Base-by-base conservation (phyloP, 331 rosid species). In the Quercus lobata region DNA sequence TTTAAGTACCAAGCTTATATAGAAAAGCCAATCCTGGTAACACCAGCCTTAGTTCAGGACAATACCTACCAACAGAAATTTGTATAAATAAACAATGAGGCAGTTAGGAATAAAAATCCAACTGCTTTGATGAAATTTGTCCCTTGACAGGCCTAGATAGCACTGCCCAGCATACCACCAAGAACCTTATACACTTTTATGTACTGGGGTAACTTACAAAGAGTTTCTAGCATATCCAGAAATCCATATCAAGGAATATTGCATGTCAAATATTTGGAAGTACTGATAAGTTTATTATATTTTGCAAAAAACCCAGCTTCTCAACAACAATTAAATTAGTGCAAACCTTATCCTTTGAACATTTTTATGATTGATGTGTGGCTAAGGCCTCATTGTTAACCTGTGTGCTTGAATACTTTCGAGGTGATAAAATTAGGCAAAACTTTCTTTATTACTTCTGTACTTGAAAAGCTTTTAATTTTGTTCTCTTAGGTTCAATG, bases 191-290 rank as follows among this genome's bases (percentile, higher is more conserved):
- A 49, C 70, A 60, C 53, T 78, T 72, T 16, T 46, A 6, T 8
- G 66, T 30, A 25, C 81, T 69, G 57, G 44, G 53, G 18, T 34
- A 78, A 30, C 57, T 73, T 9, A 68, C 18, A 44, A 49, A 32
- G n/a, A 57, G 22, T 35, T 74, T 72, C 41, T 16, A 66, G 69
- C 56, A 72, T 81, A 72, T 41, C 55, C 57, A 44, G 46, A 60
- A 52, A 58, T 52, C 73, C 74, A n/a, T 86, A 16, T 57, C 55
- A 21, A 32, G 71, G 37, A 22, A 49, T 53, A 19, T 73, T 15
- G 52, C 22, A 21, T 62, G 74, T 54, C 55, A 6, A 65, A 17
- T 3, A 19, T 68, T 34, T 19, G 24, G 35, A 34, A n/a, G 11
- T 53, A n/a, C 53, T 18, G 37, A 35, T 34, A 68, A 35, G n/a